These are phyloP conservation scores for Macrotyloma uniflorum DNA, from an alignment of 306 rosid species.

Conservation along the genomic window DNA sequence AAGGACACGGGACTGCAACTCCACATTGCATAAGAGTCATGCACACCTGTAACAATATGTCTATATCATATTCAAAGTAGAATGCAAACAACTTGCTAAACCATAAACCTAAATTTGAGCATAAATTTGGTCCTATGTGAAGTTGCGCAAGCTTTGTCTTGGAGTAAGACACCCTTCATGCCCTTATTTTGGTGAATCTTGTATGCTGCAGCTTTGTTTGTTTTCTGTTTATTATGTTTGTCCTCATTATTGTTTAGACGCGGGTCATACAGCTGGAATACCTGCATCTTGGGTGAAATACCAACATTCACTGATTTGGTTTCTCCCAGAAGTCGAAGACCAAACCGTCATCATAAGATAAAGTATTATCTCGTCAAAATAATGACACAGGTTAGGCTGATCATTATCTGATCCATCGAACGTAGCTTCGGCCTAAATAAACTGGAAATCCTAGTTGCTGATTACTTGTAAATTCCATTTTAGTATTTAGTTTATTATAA, in stretches of 20 bases:
- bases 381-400: background rate
- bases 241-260: slow-evolving; percentile 16
- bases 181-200: no score
- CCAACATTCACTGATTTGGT: background rate
- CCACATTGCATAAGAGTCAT: background rate
- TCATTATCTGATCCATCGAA: background rate
- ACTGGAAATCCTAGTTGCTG: background rate
- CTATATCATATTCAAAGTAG: background rate
- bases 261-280: slow-evolving; percentile 33
- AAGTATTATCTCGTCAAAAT: background rate
- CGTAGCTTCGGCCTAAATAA: background rate
- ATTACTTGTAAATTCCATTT: background rate
- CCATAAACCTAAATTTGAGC: background rate
- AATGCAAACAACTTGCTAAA: background rate
- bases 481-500: background rate
- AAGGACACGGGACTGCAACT: background rate
- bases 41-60: background rate
- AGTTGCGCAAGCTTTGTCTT: background rate
- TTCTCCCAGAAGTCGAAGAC: background rate
- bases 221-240: background rate
- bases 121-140: background rate
- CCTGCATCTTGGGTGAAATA: slow-evolving; percentile 20
- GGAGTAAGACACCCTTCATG: background rate
- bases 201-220: no score
- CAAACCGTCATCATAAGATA: background rate